Percentiles rank a stretch among this genome's conserved stretches.
Conservation (phyloP, 2,329 filamentous ascomycete genomes). For the Didymella sp. region DNA sequence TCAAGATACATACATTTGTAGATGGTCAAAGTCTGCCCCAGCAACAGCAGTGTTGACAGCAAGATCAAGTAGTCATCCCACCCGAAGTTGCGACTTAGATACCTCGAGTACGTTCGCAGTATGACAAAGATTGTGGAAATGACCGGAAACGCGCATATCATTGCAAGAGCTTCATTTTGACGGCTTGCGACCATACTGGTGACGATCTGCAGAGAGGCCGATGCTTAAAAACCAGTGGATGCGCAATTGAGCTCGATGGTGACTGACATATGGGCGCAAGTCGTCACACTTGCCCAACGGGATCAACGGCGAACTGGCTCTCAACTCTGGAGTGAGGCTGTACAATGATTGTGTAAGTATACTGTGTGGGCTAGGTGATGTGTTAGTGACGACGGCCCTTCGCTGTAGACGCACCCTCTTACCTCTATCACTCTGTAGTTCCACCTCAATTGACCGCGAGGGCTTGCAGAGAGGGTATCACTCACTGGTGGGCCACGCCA, state of each 20-base stretch:
- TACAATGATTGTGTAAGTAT: not conserved
- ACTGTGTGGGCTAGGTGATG: not conserved
- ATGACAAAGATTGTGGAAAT: conserved; percentile 39
- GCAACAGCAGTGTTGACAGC: conserved; percentile 32
- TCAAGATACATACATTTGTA: conserved; percentile 33
- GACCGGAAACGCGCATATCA: conserved; percentile 39
- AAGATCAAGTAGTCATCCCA: conserved; percentile 47
- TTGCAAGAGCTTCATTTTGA: conserved; percentile 36
- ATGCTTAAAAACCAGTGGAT: conserved; percentile 3
- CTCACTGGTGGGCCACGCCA: conserved; percentile 1
- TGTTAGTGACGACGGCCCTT: not conserved
- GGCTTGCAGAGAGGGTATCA: not conserved
- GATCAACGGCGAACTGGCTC: conserved; percentile 4
- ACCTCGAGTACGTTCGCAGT: conserved; percentile 37
- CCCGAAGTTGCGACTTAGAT: conserved; percentile 40
- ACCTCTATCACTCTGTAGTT: conserved; percentile 1
- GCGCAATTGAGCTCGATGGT: not conserved
- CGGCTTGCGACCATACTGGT: conserved; percentile 36
- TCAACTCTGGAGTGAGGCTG: conserved; percentile 3
- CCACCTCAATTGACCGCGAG: not conserved
- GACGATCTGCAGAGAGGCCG: not conserved
- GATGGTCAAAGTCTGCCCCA: conserved; percentile 32
- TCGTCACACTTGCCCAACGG: not conserved
- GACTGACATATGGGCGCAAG: conserved; percentile 5
- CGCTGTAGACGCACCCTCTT: not conserved